Evolutionary conservation across 2,329 filamentous ascomycete genomes (phyloP).

Genomic region (Ceratocystis destructans): DNA sequence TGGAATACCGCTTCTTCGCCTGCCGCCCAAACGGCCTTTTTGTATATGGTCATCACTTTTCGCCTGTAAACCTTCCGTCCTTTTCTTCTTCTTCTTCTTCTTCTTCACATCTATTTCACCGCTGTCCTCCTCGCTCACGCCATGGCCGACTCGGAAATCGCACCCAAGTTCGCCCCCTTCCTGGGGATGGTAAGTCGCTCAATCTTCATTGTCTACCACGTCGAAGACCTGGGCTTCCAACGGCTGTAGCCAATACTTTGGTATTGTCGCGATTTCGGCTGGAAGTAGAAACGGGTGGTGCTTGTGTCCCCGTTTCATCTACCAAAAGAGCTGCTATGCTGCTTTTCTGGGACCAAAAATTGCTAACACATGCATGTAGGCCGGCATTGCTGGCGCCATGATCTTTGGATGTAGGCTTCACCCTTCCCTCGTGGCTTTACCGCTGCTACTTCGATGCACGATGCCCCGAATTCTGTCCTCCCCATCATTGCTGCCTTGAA

Average conservation of each 20-base stretch:
- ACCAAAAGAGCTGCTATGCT: neutral
- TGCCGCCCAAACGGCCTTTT: neutral
- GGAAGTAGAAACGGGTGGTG: too few species aligned
- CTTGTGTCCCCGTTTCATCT: too few species aligned
- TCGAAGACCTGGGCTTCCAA: neutral
- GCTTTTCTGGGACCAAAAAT: neutral
- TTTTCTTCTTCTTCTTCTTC: neutral
- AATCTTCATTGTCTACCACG: neutral
- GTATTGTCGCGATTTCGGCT: too few species aligned
- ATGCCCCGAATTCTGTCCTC: neutral
- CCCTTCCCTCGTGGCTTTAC: slow-evolving; percentile 19
- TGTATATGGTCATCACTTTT: neutral
- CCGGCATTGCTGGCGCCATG: slow-evolving; percentile 68
- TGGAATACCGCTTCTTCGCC: neutral
- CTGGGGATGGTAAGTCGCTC: slow-evolving; percentile 61
- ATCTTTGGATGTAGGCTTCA: slow-evolving; percentile 59
- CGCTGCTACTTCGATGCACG: neutral
- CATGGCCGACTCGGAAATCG: slow-evolving; percentile 45
- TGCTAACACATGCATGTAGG: slow-evolving; percentile 33
- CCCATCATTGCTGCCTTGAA: neutral
- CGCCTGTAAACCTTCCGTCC: neutral
- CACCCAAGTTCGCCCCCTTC: slow-evolving; percentile 76
- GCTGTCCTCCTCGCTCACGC: slow-evolving; percentile 20
- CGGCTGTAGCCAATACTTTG: neutral
- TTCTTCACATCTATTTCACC: neutral